These are phyloP conservation scores for Lipomyces sp. DNA, from an alignment of 805 yeast species.

Conservation along the genomic window DNA sequence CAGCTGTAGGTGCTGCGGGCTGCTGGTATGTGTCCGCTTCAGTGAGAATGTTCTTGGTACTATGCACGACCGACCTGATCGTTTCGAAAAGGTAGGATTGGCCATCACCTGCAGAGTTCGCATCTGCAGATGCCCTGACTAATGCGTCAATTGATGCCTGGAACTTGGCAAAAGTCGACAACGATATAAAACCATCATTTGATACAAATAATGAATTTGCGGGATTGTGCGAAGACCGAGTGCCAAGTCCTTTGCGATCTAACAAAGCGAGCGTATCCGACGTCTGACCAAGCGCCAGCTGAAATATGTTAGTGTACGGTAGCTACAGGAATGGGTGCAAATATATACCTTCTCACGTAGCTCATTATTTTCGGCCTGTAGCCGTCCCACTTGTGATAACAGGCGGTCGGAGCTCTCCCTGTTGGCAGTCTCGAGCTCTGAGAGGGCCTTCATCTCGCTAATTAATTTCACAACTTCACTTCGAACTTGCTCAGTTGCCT, in stretches of 20 bases:
- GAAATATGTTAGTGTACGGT: neutral
- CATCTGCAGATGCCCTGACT: slow-evolving; percentile 42
- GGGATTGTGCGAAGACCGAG: neutral
- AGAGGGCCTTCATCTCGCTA: slow-evolving; percentile 48
- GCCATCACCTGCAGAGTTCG: neutral
- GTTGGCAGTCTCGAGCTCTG: slow-evolving; percentile 38
- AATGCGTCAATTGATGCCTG: slow-evolving; percentile 46
- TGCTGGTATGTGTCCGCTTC: slow-evolving; percentile 19
- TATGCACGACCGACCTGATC: slow-evolving; percentile 45
- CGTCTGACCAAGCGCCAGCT: slow-evolving; percentile 7
- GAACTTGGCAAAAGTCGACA: slow-evolving; percentile 41
- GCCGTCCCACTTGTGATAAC: slow-evolving; percentile 39
- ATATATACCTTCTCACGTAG: slow-evolving; percentile 14
- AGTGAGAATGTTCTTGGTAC: slow-evolving; percentile 42
- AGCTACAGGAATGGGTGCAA: neutral
- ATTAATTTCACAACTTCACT: slow-evolving; percentile 47
- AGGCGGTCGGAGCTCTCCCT: slow-evolving; percentile 37
- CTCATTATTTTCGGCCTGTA: slow-evolving; percentile 45
- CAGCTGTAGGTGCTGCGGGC: slow-evolving; percentile 3
- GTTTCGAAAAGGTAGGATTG: slow-evolving; percentile 40
- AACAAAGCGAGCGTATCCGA: neutral
- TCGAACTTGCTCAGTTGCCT: slow-evolving; percentile 47
- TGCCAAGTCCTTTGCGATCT: neutral
- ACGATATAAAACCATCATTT: slow-evolving; percentile 42
- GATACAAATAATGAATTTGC: slow-evolving; percentile 16